Evolutionary conservation across 2,329 filamentous ascomycete species (phyloP), one percentile per base, ranked within the genome.

Genomic region (Penicillium sp.): DNA sequence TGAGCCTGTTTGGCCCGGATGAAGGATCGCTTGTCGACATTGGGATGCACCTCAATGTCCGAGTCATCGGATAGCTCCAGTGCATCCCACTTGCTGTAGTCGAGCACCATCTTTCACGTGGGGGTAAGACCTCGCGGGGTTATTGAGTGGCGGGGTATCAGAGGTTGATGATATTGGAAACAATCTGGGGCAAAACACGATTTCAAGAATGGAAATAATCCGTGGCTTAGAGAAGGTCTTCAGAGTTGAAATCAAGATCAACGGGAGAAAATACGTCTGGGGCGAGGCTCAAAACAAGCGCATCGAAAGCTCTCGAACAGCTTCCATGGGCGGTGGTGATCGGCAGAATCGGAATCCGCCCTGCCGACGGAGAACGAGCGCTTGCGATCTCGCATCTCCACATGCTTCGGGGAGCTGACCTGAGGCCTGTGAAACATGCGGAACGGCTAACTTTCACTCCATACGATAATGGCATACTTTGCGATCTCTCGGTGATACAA

Each of bases 1-100:
- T 99, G 93, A 69, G 88, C 89, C 81, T 98, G 95, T 80, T 99
- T 99, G 65, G 95, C 96, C 66, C 94, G 91, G 76, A 99, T 99
- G 78, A 99, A 99, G 61, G 94, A 98, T 53, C 89, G 87, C 78
- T 99, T 99, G 81, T 99, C 95, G 75, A 99, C 95, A 75, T 99
- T 99, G 60, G 95, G 95, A 78, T 99, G 95, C 53, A 98, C 95
- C 80, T 99, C 95, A 70, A 99, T 89, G 72, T 99, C 95, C 53
- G 92, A 97, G 79, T 99, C 95, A 78, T 99, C 95, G 72, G 92
- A 96, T 73, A 99, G 88, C 87, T 99, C 95, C 73, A 99, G 86
- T 60, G 90, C 89, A 75, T 98, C 82, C 82, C 82, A 85, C 73
- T 85, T 85, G 72, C 82, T 83, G 71, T 85, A 90, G 70, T 89